phyloP scores from a whole-genome alignment of 2,329 filamentous ascomycete species.

The Pseudogymnoascus sp. region DNA sequence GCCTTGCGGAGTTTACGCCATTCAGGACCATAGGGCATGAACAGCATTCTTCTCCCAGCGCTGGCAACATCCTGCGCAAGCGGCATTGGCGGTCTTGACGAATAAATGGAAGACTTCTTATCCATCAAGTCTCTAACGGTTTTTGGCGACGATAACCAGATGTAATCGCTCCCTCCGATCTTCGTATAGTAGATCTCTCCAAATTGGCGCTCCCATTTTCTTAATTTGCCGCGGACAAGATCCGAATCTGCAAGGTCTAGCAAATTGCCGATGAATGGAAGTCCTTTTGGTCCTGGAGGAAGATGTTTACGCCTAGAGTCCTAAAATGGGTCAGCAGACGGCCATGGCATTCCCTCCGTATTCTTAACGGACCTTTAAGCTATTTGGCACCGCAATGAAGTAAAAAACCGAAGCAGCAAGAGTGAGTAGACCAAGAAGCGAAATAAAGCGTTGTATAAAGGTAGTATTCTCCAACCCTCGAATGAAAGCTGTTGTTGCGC shows the following conservation, averaged over 20 bases:
- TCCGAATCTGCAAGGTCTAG: conserved; percentile 32
- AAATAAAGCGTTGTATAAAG: too few species aligned
- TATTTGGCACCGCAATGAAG: too few species aligned
- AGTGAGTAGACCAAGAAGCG: too few species aligned
- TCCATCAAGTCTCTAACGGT: conserved; percentile 22
- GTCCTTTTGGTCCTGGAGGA: conserved; percentile 33
- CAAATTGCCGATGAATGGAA: conserved; percentile 34
- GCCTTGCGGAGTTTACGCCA: conserved; percentile 26
- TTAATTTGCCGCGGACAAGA: conserved; percentile 16
- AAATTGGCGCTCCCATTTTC: conserved; percentile 30
- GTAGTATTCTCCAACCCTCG: too few species aligned
- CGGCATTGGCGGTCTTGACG: conserved; percentile 33
- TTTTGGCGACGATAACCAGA: conserved; percentile 31
- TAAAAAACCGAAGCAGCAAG: too few species aligned
- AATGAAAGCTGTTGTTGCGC: too few species aligned
- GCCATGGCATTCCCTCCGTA: too few species aligned
- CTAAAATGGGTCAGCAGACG: conserved; percentile 10
- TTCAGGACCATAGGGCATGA: conserved; percentile 24
- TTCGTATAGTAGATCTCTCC: conserved; percentile 35
- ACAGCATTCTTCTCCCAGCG: conserved; percentile 22
- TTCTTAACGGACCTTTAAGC: too few species aligned
- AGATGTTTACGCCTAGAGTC: conserved; percentile 26
- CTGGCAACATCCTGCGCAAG: conserved; percentile 30
- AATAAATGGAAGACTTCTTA: conserved; percentile 25
- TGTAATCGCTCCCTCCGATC: conserved; percentile 31